Percentiles rank a stretch among this genome's conserved stretches.
These are phyloP conservation scores for Neopestalotiopsis sp. DNA, from an alignment of 2,329 filamentous ascomycete genomes.

Conservation along the genomic window DNA sequence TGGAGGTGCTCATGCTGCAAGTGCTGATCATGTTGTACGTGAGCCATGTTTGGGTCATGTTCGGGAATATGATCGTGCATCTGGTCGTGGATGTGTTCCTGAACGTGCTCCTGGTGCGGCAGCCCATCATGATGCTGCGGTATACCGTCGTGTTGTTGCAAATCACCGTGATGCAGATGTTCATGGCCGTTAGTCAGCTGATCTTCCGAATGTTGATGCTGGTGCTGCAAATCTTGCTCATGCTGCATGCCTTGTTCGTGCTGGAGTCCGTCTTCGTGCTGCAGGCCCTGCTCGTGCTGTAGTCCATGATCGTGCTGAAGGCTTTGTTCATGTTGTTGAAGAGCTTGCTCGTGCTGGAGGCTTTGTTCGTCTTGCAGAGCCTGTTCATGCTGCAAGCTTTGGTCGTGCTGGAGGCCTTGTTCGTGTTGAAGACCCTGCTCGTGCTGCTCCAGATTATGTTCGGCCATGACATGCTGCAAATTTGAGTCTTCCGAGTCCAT, in stretches of 20 bases:
- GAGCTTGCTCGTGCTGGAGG: slow-evolving; percentile 22
- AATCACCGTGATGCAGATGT: slow-evolving; percentile 13
- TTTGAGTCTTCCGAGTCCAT: slow-evolving; percentile 50
- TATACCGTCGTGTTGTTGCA: slow-evolving; percentile 19
- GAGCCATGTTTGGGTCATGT: slow-evolving; percentile 18
- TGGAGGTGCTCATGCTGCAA: slow-evolving; percentile 25
- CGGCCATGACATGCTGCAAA: slow-evolving; percentile 50
- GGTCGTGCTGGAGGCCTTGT: background rate
- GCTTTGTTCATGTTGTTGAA: slow-evolving; percentile 13
- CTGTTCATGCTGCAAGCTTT: slow-evolving; percentile 19
- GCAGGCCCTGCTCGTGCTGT: slow-evolving; percentile 20
- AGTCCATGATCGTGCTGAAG: slow-evolving; percentile 26
- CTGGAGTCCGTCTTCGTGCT: slow-evolving; percentile 19
- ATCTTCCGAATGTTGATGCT: slow-evolving; percentile 11
- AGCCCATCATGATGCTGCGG: slow-evolving; percentile 18
- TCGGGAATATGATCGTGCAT: slow-evolving; percentile 15
- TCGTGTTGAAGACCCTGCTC: slow-evolving; percentile 24
- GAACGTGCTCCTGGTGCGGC: slow-evolving; percentile 12
- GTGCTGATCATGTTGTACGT: slow-evolving; percentile 16
- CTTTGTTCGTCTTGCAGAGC: slow-evolving; percentile 20
- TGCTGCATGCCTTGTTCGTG: slow-evolving; percentile 13
- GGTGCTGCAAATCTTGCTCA: slow-evolving; percentile 14
- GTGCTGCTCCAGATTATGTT: slow-evolving; percentile 44
- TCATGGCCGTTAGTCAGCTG: slow-evolving; percentile 14
- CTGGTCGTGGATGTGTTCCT: slow-evolving; percentile 18